phyloP scores from a whole-genome alignment of 257 asterid genomes.

The Euphrasia confusa region DNA sequence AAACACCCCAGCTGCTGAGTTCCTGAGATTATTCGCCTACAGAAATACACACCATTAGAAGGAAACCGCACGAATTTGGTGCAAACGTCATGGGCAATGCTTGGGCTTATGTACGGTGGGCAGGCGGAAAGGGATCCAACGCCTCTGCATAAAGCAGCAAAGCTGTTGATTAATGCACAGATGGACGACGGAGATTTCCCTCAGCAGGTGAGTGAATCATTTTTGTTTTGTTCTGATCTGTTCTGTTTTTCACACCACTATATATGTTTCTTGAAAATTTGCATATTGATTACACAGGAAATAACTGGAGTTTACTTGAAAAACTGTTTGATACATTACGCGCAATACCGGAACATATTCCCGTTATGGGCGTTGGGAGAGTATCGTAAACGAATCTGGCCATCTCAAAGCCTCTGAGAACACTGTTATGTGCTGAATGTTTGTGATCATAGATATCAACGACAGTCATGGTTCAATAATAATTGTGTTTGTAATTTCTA shows the following conservation, averaged over 20 bases:
- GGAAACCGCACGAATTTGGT: constrained; percentile 73
- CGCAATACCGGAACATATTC: constrained; percentile 54
- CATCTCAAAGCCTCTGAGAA: constrained; percentile 20
- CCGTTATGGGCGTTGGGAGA: constrained; percentile 79
- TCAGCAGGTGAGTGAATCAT: constrained; percentile 54
- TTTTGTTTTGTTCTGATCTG: background rate
- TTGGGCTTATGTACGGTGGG: constrained; percentile 66
- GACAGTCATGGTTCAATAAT: no score
- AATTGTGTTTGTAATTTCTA: no score
- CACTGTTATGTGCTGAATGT: no score
- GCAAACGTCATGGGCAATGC: constrained; percentile 89
- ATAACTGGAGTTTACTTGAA: constrained; percentile 75
- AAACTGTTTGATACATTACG: constrained; percentile 77
- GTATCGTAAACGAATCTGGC: constrained; percentile 67
- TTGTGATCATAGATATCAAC: no score
- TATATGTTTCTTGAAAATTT: no score
- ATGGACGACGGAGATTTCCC: constrained; percentile 83
- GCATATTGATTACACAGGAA: no score
- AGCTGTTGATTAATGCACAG: constrained; percentile 64
- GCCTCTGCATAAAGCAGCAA: constrained; percentile 73
- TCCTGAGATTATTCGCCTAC: constrained; percentile 10
- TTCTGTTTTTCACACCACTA: no score
- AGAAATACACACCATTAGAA: constrained; percentile 73
- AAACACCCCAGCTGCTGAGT: background rate
- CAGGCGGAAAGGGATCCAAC: constrained; percentile 73